Evolutionary conservation across 2,329 filamentous ascomycete genomes (phyloP).

Genomic region (Thermoascus crustaceus): DNA sequence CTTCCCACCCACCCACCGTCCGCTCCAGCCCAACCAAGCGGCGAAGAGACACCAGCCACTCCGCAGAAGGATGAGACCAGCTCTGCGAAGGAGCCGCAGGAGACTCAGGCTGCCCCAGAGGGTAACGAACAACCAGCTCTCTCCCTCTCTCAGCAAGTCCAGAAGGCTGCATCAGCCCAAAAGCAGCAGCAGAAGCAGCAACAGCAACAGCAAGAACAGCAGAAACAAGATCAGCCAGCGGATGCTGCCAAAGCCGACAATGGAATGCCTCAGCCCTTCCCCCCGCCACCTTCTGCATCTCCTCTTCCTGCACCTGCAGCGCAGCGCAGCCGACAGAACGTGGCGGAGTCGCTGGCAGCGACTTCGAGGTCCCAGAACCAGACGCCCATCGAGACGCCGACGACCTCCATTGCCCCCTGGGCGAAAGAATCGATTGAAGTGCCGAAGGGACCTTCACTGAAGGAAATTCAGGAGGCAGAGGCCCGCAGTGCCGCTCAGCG

Average conservation of each 20-base stretch:
- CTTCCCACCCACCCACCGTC: slow-evolving; percentile 34
- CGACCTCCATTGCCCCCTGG: slow-evolving; percentile 85
- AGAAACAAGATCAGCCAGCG: slow-evolving; percentile 34
- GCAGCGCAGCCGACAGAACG: slow-evolving; percentile 72
- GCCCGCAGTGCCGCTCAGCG: slow-evolving; percentile 85
- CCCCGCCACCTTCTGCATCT: slow-evolving; percentile 65
- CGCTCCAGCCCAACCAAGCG: slow-evolving; percentile 18
- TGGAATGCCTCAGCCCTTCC: slow-evolving; percentile 61
- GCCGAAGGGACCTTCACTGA: slow-evolving; percentile 81
- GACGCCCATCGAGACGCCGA: slow-evolving; percentile 59
- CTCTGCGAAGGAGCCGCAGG: slow-evolving; percentile 12
- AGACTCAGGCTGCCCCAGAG: slow-evolving; percentile 13
- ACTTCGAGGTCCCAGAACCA: slow-evolving; percentile 66
- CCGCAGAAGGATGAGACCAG: slow-evolving; percentile 40
- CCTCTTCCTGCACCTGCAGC: slow-evolving; percentile 83
- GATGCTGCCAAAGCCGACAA: slow-evolving; percentile 48
- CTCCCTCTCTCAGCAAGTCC: slow-evolving; percentile 75
- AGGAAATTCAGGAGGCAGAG: slow-evolving; percentile 94
- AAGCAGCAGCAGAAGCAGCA: slow-evolving; percentile 26
- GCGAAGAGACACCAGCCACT: slow-evolving; percentile 14
- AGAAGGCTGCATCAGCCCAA: slow-evolving; percentile 54
- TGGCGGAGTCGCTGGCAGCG: slow-evolving; percentile 63
- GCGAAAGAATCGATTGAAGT: slow-evolving; percentile 69
- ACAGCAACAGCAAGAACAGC: slow-evolving; percentile 24
- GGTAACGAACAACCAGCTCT: slow-evolving; percentile 43